phyloP scores from a whole-genome alignment of 2,329 filamentous ascomycete species.

The Emergomyces pasteurianus region DNA sequence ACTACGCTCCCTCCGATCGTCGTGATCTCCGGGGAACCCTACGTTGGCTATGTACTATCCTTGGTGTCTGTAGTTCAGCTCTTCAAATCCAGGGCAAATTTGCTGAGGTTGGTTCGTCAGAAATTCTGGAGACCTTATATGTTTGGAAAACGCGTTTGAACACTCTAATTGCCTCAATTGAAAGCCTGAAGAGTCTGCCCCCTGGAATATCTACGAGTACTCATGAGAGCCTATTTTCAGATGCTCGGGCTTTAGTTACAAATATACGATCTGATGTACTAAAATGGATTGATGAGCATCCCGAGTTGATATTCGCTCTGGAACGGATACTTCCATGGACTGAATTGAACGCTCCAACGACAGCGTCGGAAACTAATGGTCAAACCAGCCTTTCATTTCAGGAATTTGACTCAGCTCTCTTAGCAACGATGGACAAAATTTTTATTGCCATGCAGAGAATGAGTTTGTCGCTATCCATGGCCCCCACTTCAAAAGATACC shows the following conservation, averaged over 20 bases:
- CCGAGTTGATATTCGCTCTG: slow-evolving; percentile 53
- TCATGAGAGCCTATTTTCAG: slow-evolving; percentile 19
- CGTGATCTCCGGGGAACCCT: slow-evolving; percentile 19
- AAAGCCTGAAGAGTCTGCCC: slow-evolving; percentile 40
- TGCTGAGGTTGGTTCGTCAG: slow-evolving; percentile 40
- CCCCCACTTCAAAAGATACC: slow-evolving; percentile 51
- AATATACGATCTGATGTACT: slow-evolving; percentile 32
- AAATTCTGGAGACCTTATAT: slow-evolving; percentile 36
- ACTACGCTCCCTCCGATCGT: slow-evolving; percentile 6
- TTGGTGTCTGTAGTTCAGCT: slow-evolving; percentile 50
- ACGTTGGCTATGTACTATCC: slow-evolving; percentile 57
- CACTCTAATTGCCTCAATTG: slow-evolving; percentile 31
- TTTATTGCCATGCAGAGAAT: slow-evolving; percentile 70
- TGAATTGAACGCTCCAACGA: slow-evolving; percentile 18
- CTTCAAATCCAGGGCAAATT: slow-evolving; percentile 56
- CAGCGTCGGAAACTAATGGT: slow-evolving; percentile 8
- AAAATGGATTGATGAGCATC: slow-evolving; percentile 35
- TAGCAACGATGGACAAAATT: slow-evolving; percentile 59
- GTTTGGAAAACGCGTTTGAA: slow-evolving; percentile 41
- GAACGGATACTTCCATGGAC: slow-evolving; percentile 57
- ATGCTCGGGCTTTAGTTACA: slow-evolving; percentile 18
- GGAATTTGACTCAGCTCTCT: slow-evolving; percentile 46
- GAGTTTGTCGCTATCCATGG: slow-evolving; percentile 42
- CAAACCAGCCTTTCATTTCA: slow-evolving; percentile 20
- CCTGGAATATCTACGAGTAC: slow-evolving; percentile 31